Evolutionary conservation across 2,329 filamentous ascomycete genomes (phyloP).

Genomic region (Pestalotiopsis sp.): DNA sequence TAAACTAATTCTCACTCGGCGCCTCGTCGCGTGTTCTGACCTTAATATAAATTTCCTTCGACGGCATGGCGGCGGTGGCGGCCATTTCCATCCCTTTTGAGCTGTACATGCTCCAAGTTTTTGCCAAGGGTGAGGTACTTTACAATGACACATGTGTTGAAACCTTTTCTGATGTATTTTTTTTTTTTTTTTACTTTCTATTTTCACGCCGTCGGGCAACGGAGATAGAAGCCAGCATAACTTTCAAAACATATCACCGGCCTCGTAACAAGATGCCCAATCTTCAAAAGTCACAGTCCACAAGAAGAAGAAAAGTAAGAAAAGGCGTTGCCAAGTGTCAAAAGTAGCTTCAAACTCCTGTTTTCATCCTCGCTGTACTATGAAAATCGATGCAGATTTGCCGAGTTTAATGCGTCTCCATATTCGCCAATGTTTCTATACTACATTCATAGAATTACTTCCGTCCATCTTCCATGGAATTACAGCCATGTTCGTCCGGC

Average conservation of each 20-base stretch:
- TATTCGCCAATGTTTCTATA: conserved; percentile 1
- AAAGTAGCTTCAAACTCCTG: neutral
- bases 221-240: too few species aligned
- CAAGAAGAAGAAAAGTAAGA: neutral
- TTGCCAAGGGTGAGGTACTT: too few species aligned
- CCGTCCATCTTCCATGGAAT: neutral
- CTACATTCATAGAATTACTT: conserved; percentile 4
- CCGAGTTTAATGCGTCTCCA: neutral
- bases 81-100: neutral
- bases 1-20: too few species aligned
- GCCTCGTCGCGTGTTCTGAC: neutral
- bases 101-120: neutral
- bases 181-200: too few species aligned
- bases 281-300: too few species aligned
- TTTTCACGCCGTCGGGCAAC: too few species aligned
- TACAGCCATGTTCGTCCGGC: neutral
- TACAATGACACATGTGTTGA: too few species aligned
- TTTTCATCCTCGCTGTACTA: neutral
- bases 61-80: neutral
- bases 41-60: neutral
- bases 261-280: too few species aligned
- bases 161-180: too few species aligned
- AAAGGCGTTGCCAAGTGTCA: neutral
- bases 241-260: too few species aligned
- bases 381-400: neutral